Conservation (phyloP, 805 yeast genomes). For the Metschnikowia kofuensis region DNA sequence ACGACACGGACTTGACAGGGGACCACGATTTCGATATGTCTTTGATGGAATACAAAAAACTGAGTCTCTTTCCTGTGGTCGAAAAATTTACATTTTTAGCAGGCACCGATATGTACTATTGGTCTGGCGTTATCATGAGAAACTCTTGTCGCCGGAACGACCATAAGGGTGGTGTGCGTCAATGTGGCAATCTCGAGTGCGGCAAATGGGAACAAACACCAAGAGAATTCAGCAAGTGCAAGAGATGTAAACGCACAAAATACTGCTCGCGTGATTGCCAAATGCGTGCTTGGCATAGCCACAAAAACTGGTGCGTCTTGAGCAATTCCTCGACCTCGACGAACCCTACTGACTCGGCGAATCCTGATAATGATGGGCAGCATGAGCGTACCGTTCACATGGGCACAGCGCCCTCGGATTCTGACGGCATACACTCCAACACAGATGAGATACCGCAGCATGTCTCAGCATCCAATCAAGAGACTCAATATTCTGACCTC, state of each 20-base stretch:
- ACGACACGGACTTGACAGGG: slow-evolving; percentile 21
- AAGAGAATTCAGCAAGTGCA: slow-evolving; percentile 90
- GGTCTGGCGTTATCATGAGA: slow-evolving; percentile 98
- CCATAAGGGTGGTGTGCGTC: slow-evolving; percentile 81
- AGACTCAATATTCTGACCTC: slow-evolving; percentile 11
- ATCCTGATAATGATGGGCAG: slow-evolving; percentile 10
- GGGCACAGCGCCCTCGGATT: slow-evolving; percentile 15
- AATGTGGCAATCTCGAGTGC: slow-evolving; percentile 90
- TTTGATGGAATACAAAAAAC: slow-evolving; percentile 43
- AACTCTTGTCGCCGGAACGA: slow-evolving; percentile 94
- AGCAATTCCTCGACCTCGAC: slow-evolving; percentile 32
- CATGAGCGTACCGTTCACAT: slow-evolving; percentile 15
- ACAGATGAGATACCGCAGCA: slow-evolving; percentile 13
- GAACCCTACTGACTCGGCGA: slow-evolving; percentile 10
- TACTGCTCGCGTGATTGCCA: slow-evolving; percentile 94
- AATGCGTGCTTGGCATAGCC: slow-evolving; percentile 86
- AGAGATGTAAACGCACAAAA: slow-evolving; percentile 91
- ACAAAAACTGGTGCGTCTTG: slow-evolving; percentile 88
- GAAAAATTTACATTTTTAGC: slow-evolving; percentile 79
- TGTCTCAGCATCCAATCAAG: slow-evolving; percentile 13
- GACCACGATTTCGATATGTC: slow-evolving; percentile 36
- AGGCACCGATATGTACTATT: slow-evolving; percentile 80
- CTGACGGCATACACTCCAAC: slow-evolving; percentile 12
- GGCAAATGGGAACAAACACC: slow-evolving; percentile 93
- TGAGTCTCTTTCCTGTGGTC: slow-evolving; percentile 84